phyloP scores from a whole-genome alignment of 2,329 filamentous ascomycete genomes.

The Pseudocercospora cruenta region DNA sequence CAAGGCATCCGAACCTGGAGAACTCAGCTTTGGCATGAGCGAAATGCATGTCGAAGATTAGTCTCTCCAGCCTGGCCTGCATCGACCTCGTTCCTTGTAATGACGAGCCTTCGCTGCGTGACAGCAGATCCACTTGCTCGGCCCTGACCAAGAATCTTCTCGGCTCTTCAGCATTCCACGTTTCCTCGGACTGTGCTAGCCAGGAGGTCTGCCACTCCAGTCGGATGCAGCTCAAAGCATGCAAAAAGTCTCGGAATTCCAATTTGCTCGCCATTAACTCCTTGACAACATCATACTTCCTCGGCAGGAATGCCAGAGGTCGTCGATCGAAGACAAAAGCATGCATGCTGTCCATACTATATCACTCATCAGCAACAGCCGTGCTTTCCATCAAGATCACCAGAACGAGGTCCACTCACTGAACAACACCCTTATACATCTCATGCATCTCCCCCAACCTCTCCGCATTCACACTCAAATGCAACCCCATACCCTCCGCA shows the following conservation, averaged over 20 bases:
- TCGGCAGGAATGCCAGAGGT: background rate
- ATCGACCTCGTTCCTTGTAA: conserved; percentile 4
- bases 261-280: background rate
- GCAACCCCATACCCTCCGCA: conserved; percentile 1
- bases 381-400: too few species aligned
- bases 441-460: conserved; percentile 1
- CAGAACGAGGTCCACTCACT: background rate
- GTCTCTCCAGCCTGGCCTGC: conserved; percentile 4
- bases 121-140: conserved; percentile 1
- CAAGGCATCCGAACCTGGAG: background rate
- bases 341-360: background rate
- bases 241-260: background rate
- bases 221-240: conserved; percentile 3
- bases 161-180: background rate
- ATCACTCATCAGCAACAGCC: background rate
- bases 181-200: background rate
- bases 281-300: conserved; percentile 1
- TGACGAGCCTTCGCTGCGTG: background rate
- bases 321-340: background rate
- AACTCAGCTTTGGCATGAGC: conserved; percentile 7
- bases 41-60: conserved; percentile 7
- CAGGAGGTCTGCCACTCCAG: conserved; percentile 7
- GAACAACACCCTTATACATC: background rate
- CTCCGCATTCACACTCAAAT: background rate
- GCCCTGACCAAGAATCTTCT: background rate